Percentiles rank a stretch among this genome's conserved stretches.
phyloP scores from a whole-genome alignment of 305 asterid genomes.

The Fraxinus latifolia region DNA sequence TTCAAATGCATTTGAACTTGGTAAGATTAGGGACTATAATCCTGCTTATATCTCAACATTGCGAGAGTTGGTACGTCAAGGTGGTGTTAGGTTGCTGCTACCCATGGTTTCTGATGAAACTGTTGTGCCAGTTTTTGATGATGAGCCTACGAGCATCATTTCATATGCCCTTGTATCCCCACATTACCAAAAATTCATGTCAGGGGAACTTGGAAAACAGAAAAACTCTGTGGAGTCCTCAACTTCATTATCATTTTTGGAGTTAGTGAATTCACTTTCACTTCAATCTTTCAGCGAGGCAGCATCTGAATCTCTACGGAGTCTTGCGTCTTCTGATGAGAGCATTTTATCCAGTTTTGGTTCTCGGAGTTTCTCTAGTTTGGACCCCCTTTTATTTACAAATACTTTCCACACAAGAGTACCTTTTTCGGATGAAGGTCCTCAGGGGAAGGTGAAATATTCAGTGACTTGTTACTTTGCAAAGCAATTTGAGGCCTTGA shows the following conservation, averaged over 20 bases:
- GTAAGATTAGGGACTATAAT: constrained; percentile 45
- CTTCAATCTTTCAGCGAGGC: constrained; percentile 58
- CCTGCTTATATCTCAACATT: constrained; percentile 61
- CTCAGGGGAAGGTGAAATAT: constrained; percentile 73
- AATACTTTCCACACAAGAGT: constrained; percentile 53
- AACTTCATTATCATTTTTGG: constrained; percentile 52
- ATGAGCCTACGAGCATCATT: constrained; percentile 81
- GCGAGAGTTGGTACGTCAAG: constrained; percentile 52
- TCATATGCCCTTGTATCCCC: constrained; percentile 66
- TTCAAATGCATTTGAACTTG: constrained; percentile 42
- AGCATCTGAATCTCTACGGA: constrained; percentile 43
- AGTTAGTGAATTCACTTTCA: constrained; percentile 49
- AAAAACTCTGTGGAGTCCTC: constrained; percentile 46
- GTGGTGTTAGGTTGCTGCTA: constrained; percentile 65
- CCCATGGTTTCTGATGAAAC: constrained; percentile 48
- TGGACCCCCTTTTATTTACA: constrained; percentile 46
- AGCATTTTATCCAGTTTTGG: constrained; percentile 38
- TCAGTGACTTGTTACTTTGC: constrained; percentile 75
- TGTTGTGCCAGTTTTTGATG: constrained; percentile 75
- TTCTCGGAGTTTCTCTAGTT: constrained; percentile 46
- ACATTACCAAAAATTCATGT: constrained; percentile 50
- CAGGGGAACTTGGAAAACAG: constrained; percentile 48
- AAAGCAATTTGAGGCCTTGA: constrained; percentile 67
- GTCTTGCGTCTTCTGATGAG: constrained; percentile 44
- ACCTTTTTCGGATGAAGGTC: constrained; percentile 63